Evolutionary conservation across 2,329 filamentous ascomycete species (phyloP).

Genomic region (Xylariaceae sp.): DNA sequence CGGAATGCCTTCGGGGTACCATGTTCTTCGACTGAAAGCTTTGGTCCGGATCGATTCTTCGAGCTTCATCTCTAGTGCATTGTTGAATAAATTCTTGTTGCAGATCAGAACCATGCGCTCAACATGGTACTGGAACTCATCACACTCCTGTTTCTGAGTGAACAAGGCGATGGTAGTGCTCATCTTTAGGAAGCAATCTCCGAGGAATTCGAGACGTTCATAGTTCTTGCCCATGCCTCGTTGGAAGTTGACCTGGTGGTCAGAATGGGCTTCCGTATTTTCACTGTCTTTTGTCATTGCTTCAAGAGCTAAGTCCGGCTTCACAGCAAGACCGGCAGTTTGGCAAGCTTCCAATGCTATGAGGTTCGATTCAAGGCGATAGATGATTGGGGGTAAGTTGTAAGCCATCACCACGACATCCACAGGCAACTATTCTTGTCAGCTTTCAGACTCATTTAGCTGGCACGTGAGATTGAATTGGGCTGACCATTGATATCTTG

Average conservation of each 20-base stretch:
- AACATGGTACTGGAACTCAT: conserved; percentile 86
- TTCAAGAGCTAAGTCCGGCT: conserved; percentile 71
- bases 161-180: conserved; percentile 87
- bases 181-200: conserved; percentile 94
- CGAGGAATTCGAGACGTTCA: conserved; percentile 88
- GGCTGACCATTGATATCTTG: conserved; percentile 67
- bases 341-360: conserved; percentile 73
- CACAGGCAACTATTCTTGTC: conserved; percentile 57
- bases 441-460: conserved; percentile 20
- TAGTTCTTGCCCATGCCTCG: conserved; percentile 92
- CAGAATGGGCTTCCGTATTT: conserved; percentile 68
- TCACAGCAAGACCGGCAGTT: conserved; percentile 60
- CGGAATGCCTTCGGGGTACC: conserved; percentile 81
- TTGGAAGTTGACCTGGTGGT: conserved; percentile 68
- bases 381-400: conserved; percentile 77
- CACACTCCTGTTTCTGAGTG: conserved; percentile 67
- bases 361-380: conserved; percentile 75
- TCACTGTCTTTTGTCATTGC: conserved; percentile 91
- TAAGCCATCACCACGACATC: conserved; percentile 69
- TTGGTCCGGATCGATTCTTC: conserved; percentile 78
- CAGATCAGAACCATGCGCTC: conserved; percentile 87
- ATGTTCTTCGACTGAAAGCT: conserved; percentile 74
- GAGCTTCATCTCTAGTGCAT: conserved; percentile 62
- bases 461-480: background rate
- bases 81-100: conserved; percentile 84